phyloP scores from a whole-genome alignment of 257 asterid species.

The Pogostemon cablin region DNA sequence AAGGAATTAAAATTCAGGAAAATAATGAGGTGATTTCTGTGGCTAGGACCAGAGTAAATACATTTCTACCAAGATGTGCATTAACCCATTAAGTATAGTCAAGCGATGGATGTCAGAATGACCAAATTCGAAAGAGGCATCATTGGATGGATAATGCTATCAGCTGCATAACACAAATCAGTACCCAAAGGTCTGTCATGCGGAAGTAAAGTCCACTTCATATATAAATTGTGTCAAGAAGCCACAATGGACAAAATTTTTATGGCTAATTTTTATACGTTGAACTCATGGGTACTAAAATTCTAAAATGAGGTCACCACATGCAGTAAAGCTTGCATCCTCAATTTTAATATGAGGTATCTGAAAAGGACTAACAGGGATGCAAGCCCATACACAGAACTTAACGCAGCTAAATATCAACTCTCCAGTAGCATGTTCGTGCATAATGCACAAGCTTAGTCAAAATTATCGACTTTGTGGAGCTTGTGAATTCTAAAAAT shows the following conservation, averaged over 20 bases:
- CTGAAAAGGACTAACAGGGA: background rate
- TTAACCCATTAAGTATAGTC: background rate
- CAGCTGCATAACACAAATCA: too few species aligned
- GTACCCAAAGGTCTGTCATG: background rate
- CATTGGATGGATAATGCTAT: background rate
- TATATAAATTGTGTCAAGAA: too few species aligned
- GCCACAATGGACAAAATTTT: too few species aligned
- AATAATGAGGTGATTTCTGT: background rate
- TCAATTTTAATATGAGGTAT: background rate
- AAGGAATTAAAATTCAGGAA: background rate
- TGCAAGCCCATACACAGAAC: background rate
- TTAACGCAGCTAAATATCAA: slow-evolving; percentile 5
- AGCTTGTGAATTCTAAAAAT: too few species aligned
- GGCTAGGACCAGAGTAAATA: background rate
- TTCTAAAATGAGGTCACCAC: background rate
- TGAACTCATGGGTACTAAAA: too few species aligned
- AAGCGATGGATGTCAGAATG: background rate
- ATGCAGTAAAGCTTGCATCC: background rate
- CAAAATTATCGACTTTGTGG: too few species aligned
- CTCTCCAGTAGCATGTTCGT: slow-evolving; percentile 15
- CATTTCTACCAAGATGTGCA: background rate
- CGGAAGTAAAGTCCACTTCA: background rate
- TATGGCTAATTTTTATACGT: background rate
- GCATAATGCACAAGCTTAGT: too few species aligned
- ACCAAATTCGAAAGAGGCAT: slow-evolving; percentile 12